Evolutionary conservation across 1,139 yeast species (phyloP), one percentile per base, ranked within the genome.

Genomic region (Suhomyces kunorum): DNA sequence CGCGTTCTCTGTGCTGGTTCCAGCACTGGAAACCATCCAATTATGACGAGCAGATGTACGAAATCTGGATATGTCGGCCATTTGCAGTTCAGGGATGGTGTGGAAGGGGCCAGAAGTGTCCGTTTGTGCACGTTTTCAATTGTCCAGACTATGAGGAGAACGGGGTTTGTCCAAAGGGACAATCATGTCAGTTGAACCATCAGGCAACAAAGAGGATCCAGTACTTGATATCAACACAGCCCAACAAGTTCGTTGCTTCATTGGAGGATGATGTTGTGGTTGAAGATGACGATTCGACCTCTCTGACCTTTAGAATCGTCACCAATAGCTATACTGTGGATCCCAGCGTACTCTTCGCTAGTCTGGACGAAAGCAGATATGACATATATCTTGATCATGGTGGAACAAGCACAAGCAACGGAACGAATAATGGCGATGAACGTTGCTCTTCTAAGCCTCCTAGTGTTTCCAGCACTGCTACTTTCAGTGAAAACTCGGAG

Each of bases 31-130:
- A 55, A 25, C 71, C 71, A 1, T 44, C 46, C 3, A 49, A 54
- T 25, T 58, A 83, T 55, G 68, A 65, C 54, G 57, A 73, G 39
- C 62, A 71, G 1, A 61, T 63, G 17, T 58, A 65, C 9, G 71
- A 68, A 24, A 67, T 79, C 5, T 64, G 71, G 58, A 66, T 79
- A 0, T 86, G 95, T 53, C 68, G 87, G 22, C 81, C 77, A 23
- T 87, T 87, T 65, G 74, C 90, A 1, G 54, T 81, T 25, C 76
- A 77, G 7, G 90, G 92, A 1, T 83, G 77, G 63, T 86, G 95
- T 59, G 75, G 66, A 20, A 58, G 77, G 27, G 95, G 95, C 0
- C 56, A 61, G 16, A 51, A 56, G 27, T 86, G 95, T 57, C 69
- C 74, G 5, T 71, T 76, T 42, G 60, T 75, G 29, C 95, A 86